A percentile compares a stretch with the other conserved stretches of the same genome.
Conservation (phyloP, 2,329 filamentous ascomycete genomes). For the Pestalotiopsis sp. region DNA sequence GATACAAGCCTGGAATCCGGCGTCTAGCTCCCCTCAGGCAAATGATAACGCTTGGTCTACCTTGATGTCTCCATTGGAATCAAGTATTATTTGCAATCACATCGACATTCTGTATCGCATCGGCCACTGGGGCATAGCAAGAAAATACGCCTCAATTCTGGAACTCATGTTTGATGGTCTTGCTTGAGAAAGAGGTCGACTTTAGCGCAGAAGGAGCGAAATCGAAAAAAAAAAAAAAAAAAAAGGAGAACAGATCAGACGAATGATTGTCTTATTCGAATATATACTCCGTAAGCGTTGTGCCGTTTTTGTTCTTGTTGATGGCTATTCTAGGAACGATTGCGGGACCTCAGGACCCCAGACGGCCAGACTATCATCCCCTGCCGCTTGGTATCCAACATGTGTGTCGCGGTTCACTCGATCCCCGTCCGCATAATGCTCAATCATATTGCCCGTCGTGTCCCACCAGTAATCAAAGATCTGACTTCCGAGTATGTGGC, state of each 20-base stretch:
- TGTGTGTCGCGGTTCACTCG: conserved; percentile 52
- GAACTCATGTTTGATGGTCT: background rate
- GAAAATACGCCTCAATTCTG: background rate
- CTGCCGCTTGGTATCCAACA: background rate
- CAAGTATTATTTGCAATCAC: background rate
- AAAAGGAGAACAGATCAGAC: background rate
- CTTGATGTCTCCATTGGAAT: background rate
- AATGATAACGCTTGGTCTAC: background rate
- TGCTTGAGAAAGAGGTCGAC: background rate
- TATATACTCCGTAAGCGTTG: too few species aligned
- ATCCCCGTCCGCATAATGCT: conserved; percentile 64
- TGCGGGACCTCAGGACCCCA: background rate
- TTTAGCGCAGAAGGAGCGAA: background rate
- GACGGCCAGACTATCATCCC: conserved; percentile 16
- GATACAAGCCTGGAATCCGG: background rate
- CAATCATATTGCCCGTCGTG: conserved; percentile 44
- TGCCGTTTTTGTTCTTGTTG: too few species aligned
- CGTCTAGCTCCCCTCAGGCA: too few species aligned
- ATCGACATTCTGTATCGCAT: background rate
- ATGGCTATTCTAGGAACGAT: background rate
- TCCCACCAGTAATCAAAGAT: conserved; percentile 51
- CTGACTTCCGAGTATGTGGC: conserved; percentile 60
- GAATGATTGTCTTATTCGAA: background rate
- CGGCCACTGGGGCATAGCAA: background rate
- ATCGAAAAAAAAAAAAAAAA: background rate